phyloP scores from a whole-genome alignment of 176 grass and related monocot genomes.

The Carex kokanica region DNA sequence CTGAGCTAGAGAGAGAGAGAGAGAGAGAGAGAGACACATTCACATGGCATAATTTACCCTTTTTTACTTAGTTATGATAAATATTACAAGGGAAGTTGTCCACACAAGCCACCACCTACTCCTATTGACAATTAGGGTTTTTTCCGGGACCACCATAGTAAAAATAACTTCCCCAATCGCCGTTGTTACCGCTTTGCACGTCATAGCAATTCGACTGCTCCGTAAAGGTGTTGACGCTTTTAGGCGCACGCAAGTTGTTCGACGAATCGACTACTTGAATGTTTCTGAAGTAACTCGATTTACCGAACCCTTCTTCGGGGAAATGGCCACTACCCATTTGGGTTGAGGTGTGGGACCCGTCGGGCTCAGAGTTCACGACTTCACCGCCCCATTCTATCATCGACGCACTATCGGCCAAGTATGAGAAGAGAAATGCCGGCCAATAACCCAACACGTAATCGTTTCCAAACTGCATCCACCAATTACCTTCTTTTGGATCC shows the following conservation, averaged over 20 bases:
- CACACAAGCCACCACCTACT: slow-evolving; percentile 2
- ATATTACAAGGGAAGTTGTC: slow-evolving; percentile 24
- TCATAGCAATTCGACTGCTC: slow-evolving; percentile 83
- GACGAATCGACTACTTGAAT: slow-evolving; percentile 76
- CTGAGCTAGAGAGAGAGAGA: slow-evolving; percentile 31
- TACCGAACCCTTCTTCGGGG: slow-evolving; percentile 80
- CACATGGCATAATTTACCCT: slow-evolving; percentile 27
- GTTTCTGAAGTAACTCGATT: slow-evolving; percentile 86
- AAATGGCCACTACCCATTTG: slow-evolving; percentile 92
- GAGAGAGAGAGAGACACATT: not conserved
- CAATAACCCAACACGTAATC: slow-evolving; percentile 85
- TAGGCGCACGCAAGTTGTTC: slow-evolving; percentile 55
- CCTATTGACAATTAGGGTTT: slow-evolving; percentile 69
- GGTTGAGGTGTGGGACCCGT: slow-evolving; percentile 68
- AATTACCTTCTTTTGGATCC: slow-evolving; percentile 92
- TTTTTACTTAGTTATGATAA: slow-evolving; percentile 22
- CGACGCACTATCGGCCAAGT: slow-evolving; percentile 65
- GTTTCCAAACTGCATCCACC: slow-evolving; percentile 97
- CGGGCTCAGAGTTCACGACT: slow-evolving; percentile 73
- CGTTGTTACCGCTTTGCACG: slow-evolving; percentile 69
- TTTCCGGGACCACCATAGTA: slow-evolving; percentile 95
- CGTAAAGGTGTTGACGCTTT: slow-evolving; percentile 56
- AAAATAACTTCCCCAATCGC: slow-evolving; percentile 85
- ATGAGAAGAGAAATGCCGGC: slow-evolving; percentile 88
- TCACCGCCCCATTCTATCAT: slow-evolving; percentile 97